Evolutionary conservation across 2,329 filamentous ascomycete species (phyloP).

Genomic region (Colletotrichum theobromicola): DNA sequence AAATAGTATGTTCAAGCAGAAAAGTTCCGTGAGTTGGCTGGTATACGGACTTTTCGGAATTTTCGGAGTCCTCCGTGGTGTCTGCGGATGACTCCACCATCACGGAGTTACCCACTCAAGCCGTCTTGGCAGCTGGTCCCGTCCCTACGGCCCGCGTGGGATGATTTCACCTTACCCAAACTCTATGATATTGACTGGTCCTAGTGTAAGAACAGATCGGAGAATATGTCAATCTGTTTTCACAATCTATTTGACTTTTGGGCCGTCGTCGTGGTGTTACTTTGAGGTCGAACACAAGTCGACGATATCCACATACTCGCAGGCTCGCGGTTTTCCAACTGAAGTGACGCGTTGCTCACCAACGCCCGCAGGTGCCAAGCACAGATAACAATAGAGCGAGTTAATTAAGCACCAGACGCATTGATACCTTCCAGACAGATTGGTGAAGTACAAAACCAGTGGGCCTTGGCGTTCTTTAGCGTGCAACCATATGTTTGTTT

Average conservation of each 20-base stretch:
- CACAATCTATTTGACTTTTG: background rate
- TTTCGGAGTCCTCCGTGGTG: background rate
- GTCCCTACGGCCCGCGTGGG: background rate
- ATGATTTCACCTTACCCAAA: background rate
- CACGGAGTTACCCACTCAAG: background rate
- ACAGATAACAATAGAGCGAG: too few species aligned
- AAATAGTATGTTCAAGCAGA: background rate
- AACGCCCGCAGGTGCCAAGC: background rate
- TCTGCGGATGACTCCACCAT: background rate
- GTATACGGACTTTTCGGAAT: too few species aligned
- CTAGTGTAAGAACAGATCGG: background rate
- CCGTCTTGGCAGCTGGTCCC: background rate
- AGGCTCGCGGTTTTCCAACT: fast-evolving
- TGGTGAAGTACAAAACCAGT: fast-evolving
- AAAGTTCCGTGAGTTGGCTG: fast-evolving
- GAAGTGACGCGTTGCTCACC: fast-evolving
- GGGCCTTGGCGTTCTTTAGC: background rate
- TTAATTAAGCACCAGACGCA: too few species aligned
- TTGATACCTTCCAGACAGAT: too few species aligned
- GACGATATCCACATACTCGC: fast-evolving
- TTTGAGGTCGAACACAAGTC: background rate
- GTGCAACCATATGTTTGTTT: too few species aligned
- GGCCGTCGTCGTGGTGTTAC: background rate
- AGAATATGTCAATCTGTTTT: background rate
- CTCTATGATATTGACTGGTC: background rate